Percentiles rank a stretch among this genome's conserved stretches.
phyloP scores from a whole-genome alignment of 768 basidiomycete species.

The Naganishia randhawae region DNA sequence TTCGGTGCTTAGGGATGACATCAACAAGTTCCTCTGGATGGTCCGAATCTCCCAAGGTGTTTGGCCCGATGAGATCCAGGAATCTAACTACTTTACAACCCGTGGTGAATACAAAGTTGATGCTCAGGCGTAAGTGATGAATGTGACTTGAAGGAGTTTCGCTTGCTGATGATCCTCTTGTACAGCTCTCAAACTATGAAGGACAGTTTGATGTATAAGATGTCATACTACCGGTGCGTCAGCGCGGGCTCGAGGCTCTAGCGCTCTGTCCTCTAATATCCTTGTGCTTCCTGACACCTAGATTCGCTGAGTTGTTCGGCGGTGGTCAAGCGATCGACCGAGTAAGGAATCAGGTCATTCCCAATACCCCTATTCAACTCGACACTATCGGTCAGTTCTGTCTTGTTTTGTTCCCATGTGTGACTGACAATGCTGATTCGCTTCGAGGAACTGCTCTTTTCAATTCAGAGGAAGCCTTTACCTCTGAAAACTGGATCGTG shows the following conservation, averaged over 20 bases:
- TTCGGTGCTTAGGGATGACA: constrained; percentile 68
- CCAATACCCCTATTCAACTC: constrained; percentile 69
- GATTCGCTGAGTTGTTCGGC: constrained; percentile 84
- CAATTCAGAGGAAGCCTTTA: constrained; percentile 88
- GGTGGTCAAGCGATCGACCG: constrained; percentile 70
- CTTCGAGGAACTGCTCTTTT: background rate
- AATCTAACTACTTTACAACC: constrained; percentile 86
- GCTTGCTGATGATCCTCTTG: background rate
- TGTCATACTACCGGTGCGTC: constrained; percentile 85
- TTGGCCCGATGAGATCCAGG: constrained; percentile 97
- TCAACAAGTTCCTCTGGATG: constrained; percentile 99
- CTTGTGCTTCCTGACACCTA: constrained; percentile 42
- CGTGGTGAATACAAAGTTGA: constrained; percentile 92
- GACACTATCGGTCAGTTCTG: constrained; percentile 73
- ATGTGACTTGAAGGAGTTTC: background rate
- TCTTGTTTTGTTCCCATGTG: constrained; percentile 8
- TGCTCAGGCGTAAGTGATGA: constrained; percentile 59
- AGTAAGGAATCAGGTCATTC: constrained; percentile 81
- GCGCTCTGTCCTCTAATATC: background rate
- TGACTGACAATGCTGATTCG: background rate
- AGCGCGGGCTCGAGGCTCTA: constrained; percentile 26
- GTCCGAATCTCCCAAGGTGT: constrained; percentile 73
- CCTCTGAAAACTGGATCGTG: constrained; percentile 99
- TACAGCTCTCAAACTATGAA: constrained; percentile 70
- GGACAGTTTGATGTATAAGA: constrained; percentile 98